Evolutionary conservation across 192 early-diverging fungal genomes (phyloP).

Genomic region (Thamnidium elegans): DNA sequence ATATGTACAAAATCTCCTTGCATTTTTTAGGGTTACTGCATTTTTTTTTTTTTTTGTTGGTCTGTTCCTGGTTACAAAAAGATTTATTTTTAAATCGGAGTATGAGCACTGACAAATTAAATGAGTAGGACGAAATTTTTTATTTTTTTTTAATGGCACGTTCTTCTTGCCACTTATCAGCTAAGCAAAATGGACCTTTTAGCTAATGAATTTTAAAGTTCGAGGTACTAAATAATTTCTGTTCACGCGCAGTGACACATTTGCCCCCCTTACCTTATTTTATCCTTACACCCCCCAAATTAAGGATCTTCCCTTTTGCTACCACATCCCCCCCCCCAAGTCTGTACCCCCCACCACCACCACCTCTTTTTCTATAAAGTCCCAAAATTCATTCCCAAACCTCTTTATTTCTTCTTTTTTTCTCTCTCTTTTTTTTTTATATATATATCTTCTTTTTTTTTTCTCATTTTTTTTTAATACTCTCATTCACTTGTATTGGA

Average conservation of each 20-base stretch:
- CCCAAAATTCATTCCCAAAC: neutral
- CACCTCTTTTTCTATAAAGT: neutral
- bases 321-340: slow-evolving; percentile 10
- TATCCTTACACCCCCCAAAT: neutral
- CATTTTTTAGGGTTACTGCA: too few species aligned
- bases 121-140: slow-evolving; percentile 1
- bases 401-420: neutral
- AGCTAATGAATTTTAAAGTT: slow-evolving; percentile 10
- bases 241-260: slow-evolving; percentile 16
- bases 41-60: too few species aligned
- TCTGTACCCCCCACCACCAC: too few species aligned
- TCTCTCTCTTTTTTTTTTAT: neutral
- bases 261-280: slow-evolving; percentile 10
- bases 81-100: slow-evolving; percentile 4
- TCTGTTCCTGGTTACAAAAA: slow-evolving; percentile 8
- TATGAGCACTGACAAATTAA: slow-evolving; percentile 17
- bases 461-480: too few species aligned
- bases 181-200: slow-evolving; percentile 13
- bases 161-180: slow-evolving; percentile 14
- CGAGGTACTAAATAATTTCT: slow-evolving; percentile 8
- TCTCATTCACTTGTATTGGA: neutral
- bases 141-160: slow-evolving; percentile 14
- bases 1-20: too few species aligned
- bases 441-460: neutral
- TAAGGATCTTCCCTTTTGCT: slow-evolving; percentile 7